Evolutionary conservation across 108 stramenopile genomes (phyloP), one percentile per base, ranked within the genome.

Genomic region (Fistulifera pelliculosa): DNA sequence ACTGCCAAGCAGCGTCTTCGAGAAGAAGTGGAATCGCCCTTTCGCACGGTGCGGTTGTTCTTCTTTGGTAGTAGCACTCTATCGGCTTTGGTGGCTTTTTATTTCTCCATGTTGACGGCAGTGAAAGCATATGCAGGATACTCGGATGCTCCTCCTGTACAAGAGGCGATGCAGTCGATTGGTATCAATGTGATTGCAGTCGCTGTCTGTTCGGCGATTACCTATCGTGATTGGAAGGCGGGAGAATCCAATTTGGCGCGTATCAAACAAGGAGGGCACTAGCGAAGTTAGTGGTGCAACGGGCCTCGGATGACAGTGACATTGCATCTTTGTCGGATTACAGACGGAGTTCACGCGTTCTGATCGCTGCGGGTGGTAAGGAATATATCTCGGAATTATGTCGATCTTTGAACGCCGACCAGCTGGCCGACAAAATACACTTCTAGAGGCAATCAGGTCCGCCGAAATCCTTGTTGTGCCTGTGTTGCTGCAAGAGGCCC

Each of bases 1-100:
- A 91, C 90, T n/a, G 83, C 73, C 45, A 91, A 91, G 56, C 90
- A 91, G 59, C 72, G 90, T 4, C 64, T 91, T 2, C 73, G 90
- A 22, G 90, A 91, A 56, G 85, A 91, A 58, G 71, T 91, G 8
- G 90, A 91, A 56, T 81, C 79, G 8, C 85, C 90, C 17, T 91
- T 91, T 69, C 83, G 90, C 0, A 80, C 79, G 43, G 85, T 87
- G 14, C 80, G 90, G 13, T 56, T 91, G 1, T 51, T 69, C 7
- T 83, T 87, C 73, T 91, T 91, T 66, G 73, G 60, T 0, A 56
- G 65, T n/a, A 75, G 73, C 0, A 52, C 68, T 1, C 70, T 52
- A 27, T 83, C 81, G 16, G 90, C 90, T 2, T 38, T 73, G 53
- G 64, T 74, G 6, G 90, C 90, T 0, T 52, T 87, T 1, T 91